These are phyloP conservation scores for Tetradesmus lagerheimii DNA, from an alignment of 139 green algal genomes.

Conservation along the genomic window DNA sequence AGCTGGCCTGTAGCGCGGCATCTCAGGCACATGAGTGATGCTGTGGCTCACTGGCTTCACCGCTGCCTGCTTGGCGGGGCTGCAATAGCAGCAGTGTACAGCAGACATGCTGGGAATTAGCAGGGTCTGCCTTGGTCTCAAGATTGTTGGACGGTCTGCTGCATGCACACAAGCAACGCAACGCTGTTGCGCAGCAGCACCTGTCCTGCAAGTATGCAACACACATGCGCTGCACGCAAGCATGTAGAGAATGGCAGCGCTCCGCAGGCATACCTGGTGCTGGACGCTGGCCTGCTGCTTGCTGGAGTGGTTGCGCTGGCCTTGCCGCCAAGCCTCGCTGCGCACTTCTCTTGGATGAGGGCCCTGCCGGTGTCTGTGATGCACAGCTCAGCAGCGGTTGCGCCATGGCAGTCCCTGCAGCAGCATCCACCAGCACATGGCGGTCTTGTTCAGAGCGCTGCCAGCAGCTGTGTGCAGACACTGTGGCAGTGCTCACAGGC, in stretches of 20 bases:
- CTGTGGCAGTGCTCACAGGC: not conserved
- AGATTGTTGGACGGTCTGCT: too few species aligned
- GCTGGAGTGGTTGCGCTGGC: not conserved
- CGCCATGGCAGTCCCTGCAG: conserved; percentile 29
- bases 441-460: too few species aligned
- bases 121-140: not conserved
- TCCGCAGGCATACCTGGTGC: not conserved
- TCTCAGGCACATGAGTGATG: conserved; percentile 36
- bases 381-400: not conserved
- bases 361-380: conserved; percentile 14
- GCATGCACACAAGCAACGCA: too few species aligned
- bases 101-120: not conserved
- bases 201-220: not conserved
- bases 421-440: not conserved
- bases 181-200: not conserved
- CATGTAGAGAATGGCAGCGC: not conserved
- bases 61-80: not conserved
- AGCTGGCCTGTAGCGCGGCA: conserved; percentile 28
- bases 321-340: not conserved
- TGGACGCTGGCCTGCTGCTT: conserved; percentile 10
- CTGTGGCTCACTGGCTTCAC: not conserved
- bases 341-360: not conserved
- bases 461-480: not conserved
- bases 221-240: not conserved
- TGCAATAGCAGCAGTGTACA: not conserved